Percentiles rank a stretch among this genome's conserved stretches.
Evolutionary conservation across 2,329 filamentous ascomycete species (phyloP).

Genomic region (Pestalotiopsis sp.): DNA sequence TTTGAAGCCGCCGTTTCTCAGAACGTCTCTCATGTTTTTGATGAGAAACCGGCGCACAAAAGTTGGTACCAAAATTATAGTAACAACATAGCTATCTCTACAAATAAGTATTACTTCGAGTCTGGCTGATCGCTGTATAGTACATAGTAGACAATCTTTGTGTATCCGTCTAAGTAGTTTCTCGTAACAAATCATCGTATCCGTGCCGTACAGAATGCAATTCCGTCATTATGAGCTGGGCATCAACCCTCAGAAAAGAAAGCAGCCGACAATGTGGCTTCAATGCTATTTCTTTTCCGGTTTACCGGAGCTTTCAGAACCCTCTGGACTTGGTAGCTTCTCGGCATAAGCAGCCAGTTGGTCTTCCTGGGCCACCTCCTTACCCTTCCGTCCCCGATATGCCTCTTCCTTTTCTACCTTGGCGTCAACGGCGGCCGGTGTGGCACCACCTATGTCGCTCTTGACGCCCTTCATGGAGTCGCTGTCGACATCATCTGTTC

Average conservation of each 20-base stretch:
- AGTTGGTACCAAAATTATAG: too few relatives aligned
- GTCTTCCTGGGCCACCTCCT: constrained; percentile 18
- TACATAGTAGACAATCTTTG: not conserved
- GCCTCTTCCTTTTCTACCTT: constrained; percentile 6
- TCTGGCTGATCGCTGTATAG: not conserved
- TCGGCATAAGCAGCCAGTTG: constrained; percentile 28
- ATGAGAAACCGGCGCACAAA: too few relatives aligned
- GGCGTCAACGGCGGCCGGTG: not conserved
- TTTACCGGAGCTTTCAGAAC: constrained; percentile 17
- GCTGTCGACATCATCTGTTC: constrained; percentile 16
- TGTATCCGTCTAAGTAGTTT: not conserved
- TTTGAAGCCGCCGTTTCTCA: too few relatives aligned
- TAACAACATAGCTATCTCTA: too few relatives aligned
- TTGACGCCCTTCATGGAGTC: constrained; percentile 19
- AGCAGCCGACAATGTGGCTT: not conserved
- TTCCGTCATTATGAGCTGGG: not conserved
- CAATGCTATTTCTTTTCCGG: not conserved
- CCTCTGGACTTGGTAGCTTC: constrained; percentile 30
- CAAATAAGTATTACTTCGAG: not conserved
- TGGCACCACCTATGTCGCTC: not conserved
- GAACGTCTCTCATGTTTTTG: too few relatives aligned
- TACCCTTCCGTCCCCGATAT: constrained; percentile 10
- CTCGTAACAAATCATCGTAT: not conserved
- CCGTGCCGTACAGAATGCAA: not conserved
- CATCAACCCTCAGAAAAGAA: not conserved